phyloP scores from a whole-genome alignment of 768 basidiomycete species.

The Russula sp. region DNA sequence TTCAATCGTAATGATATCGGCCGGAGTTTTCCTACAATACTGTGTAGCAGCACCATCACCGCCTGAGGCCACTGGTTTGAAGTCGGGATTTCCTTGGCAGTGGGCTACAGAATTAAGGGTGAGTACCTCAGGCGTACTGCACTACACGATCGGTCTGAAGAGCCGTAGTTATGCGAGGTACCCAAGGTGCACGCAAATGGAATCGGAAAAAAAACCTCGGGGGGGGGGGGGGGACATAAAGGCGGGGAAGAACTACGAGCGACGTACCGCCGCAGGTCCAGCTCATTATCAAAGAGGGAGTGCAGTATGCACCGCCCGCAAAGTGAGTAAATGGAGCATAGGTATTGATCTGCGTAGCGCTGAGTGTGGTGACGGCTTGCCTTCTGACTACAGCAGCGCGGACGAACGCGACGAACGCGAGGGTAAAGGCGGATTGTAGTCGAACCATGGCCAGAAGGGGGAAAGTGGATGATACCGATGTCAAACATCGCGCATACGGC shows the following conservation, averaged over 20 bases:
- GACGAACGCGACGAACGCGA: not conserved
- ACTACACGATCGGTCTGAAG: too few species aligned
- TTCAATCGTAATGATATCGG: not conserved
- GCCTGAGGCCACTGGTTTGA: constrained; percentile 43
- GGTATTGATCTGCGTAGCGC: constrained; percentile 25
- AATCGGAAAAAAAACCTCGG: too few species aligned
- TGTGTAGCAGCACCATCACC: constrained; percentile 40
- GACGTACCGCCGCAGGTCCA: constrained; percentile 32
- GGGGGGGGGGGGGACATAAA: too few species aligned
- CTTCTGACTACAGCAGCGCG: constrained; percentile 1
- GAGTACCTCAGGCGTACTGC: not conserved
- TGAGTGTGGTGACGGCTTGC: constrained; percentile 25
- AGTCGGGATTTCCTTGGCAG: constrained; percentile 43
- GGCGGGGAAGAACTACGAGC: too few species aligned
- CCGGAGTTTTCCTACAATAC: constrained; percentile 34
- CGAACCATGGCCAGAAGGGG: too few species aligned
- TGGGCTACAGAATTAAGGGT: constrained; percentile 30
- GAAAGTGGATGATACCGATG: too few species aligned
- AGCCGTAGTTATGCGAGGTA: too few species aligned
- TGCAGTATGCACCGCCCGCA: constrained; percentile 33
- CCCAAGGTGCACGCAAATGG: too few species aligned
- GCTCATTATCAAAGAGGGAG: constrained; percentile 18
- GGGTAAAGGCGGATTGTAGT: too few species aligned
- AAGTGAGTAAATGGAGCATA: constrained; percentile 31
- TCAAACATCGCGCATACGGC: too few species aligned